Base-by-base conservation (phyloP, 2,329 filamentous ascomycete genomes). In the Leptodontidium sp. region DNA sequence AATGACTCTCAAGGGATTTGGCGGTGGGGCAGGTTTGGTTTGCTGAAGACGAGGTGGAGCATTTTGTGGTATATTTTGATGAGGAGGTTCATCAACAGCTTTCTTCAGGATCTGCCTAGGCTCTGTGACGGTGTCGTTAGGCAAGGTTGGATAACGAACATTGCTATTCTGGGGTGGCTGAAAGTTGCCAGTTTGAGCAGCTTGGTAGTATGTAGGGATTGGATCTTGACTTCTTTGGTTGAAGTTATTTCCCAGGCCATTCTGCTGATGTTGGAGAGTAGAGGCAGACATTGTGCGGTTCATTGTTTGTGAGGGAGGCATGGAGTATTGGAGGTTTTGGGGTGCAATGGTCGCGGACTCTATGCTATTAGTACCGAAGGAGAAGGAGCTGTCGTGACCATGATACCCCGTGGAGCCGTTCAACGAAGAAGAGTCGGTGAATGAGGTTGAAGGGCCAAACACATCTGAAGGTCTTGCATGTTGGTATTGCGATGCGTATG, bases 241-340 rank as follows among this genome's bases (percentile, higher is more conserved):
- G 53, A 68, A 71, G 61, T 64, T 74, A 57, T 69, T 17, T 63
- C 29, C 52, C 68, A 52, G 40, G 35, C 45, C 53, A 59, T 50
- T 59, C 47, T 49, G 63, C 45, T 66, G 63, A 43, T 64, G 68
- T 65, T 77, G 75, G 67, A 72, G 75, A 47, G 65, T 43, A 14
- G 68, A 35, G 26, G 71, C 68, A 11, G 72, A 61, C 6, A 71
- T 63, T n/a, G 63, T 64, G 68, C 65, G 70, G 65, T 71, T 75
- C 43, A 71, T 32, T 32, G 67, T 72, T 32, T 75, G 76, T 17
- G 62, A 71, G n/a, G 69, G 53, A 15, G 69, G 40, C 35, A 75
- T 69, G 29, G 47, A 68, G 63, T 77, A 78, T 52, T 78, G 76
- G 45, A 78, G 74, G 63, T 68, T 73, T 50, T 76, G 74, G n/a